These are phyloP conservation scores for Beauveria varroae DNA, from an alignment of 2,329 filamentous ascomycete species.

Conservation along the genomic window DNA sequence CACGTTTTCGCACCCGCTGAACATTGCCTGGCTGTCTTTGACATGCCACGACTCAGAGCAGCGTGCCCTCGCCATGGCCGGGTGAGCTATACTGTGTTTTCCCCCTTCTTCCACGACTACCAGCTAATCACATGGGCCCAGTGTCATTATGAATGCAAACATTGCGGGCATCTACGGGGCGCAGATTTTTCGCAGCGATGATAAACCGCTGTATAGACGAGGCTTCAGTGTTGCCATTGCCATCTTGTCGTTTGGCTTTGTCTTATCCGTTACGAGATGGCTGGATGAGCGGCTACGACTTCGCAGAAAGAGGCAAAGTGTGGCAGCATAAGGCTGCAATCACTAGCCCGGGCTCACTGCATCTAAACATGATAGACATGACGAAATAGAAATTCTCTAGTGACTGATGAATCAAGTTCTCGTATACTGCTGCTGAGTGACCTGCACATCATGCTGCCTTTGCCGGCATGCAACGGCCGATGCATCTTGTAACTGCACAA, in stretches of 20 bases:
- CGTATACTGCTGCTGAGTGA: too few species aligned
- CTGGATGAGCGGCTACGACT: conserved; percentile 29
- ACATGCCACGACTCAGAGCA: conserved; percentile 50
- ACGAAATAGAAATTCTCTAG: too few species aligned
- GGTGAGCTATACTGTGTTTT: conserved; percentile 26
- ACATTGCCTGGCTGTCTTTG: conserved; percentile 53
- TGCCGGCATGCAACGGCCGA: too few species aligned
- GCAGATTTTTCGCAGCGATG: conserved; percentile 49
- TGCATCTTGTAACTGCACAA: background rate
- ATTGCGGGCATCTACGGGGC: conserved; percentile 54
- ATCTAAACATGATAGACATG: too few species aligned
- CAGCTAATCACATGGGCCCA: conserved; percentile 14
- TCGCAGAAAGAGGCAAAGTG: background rate
- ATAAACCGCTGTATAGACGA: conserved; percentile 42
- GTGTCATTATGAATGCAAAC: conserved; percentile 55
- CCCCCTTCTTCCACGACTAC: too few species aligned
- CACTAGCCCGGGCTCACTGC: too few species aligned
- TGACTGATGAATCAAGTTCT: too few species aligned
- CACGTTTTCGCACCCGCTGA: conserved; percentile 48
- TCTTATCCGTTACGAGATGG: conserved; percentile 33
- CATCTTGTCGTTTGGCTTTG: conserved; percentile 35
- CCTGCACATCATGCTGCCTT: too few species aligned
- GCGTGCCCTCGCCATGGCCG: conserved; percentile 51
- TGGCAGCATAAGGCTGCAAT: background rate
- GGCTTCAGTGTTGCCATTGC: conserved; percentile 40